Percentiles rank a stretch among this genome's conserved stretches.
These are phyloP conservation scores for Ramalina peruviana DNA, from an alignment of 495 filamentous ascomycete species.

Conservation along the genomic window DNA sequence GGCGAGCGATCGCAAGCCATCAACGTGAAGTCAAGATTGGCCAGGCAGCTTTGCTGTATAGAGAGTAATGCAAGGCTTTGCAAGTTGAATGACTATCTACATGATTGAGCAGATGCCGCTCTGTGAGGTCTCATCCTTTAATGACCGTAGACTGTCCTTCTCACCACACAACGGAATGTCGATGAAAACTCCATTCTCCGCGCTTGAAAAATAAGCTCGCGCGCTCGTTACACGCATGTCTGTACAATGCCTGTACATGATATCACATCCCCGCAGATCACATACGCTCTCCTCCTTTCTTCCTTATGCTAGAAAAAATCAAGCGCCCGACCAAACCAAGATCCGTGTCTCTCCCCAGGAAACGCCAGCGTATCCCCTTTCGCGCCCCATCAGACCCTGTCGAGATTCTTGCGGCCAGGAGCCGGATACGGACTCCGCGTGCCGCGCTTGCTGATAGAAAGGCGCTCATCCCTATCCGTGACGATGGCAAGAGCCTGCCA, in stretches of 20 bases:
- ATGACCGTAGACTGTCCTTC: too few relatives aligned
- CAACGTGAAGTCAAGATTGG: background rate
- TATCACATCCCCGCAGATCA: background rate
- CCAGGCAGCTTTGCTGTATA: background rate
- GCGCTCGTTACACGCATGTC: too few relatives aligned
- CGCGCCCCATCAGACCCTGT: slow-evolving; percentile 4
- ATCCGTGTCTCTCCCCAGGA: too few relatives aligned
- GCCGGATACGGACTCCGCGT: slow-evolving; percentile 10
- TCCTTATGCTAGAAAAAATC: too few relatives aligned
- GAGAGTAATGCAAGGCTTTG: background rate
- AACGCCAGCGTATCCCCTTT: background rate
- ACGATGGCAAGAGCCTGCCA: slow-evolving; percentile 11
- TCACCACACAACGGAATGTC: too few relatives aligned
- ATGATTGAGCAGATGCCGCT: background rate
- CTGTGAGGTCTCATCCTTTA: too few relatives aligned
- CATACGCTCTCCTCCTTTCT: too few relatives aligned
- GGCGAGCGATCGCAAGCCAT: background rate
- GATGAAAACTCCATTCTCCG: too few relatives aligned
- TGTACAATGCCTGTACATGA: background rate
- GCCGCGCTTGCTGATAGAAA: background rate
- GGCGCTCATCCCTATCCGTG: slow-evolving; percentile 7
- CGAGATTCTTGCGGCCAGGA: slow-evolving; percentile 8
- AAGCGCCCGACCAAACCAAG: too few relatives aligned
- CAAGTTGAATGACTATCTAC: background rate
- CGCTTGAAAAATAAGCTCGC: too few relatives aligned